A percentile compares a stretch with the other conserved stretches of the same genome.
Conservation (phyloP, 75 land plant genomes). For the Isoetes taiwanensis region DNA sequence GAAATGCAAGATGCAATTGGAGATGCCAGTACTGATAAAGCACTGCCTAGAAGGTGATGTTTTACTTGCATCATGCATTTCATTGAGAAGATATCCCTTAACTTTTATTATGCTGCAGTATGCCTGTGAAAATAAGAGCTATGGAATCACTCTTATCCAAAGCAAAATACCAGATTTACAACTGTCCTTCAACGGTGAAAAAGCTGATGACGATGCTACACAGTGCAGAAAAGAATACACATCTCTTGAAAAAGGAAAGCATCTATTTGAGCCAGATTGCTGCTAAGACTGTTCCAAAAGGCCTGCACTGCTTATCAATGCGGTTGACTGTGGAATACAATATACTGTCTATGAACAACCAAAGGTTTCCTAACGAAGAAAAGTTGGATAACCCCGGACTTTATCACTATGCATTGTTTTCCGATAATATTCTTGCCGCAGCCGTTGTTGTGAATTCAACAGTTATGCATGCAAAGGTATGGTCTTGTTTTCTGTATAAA, state of each 20-base stretch:
- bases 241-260: neutral
- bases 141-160: neutral
- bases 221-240: neutral
- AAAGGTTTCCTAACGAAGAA: neutral
- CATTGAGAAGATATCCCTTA: no score
- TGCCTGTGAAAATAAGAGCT: neutral
- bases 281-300: slow-evolving; percentile 4
- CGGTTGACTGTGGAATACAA: neutral
- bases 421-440: neutral
- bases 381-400: neutral
- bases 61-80: neutral
- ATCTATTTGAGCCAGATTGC: neutral
- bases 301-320: neutral
- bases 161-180: neutral
- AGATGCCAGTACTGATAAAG: neutral
- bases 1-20: neutral
- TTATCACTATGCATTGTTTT: slow-evolving; percentile 5
- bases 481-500: no score
- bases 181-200: neutral
- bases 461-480: neutral
- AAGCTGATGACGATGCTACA: neutral
- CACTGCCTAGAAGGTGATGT: neutral
- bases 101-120: no score
- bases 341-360: neutral
- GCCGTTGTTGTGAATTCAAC: slow-evolving; percentile 1